phyloP scores from a whole-genome alignment of 768 basidiomycete genomes.

The Suillus subluteus region DNA sequence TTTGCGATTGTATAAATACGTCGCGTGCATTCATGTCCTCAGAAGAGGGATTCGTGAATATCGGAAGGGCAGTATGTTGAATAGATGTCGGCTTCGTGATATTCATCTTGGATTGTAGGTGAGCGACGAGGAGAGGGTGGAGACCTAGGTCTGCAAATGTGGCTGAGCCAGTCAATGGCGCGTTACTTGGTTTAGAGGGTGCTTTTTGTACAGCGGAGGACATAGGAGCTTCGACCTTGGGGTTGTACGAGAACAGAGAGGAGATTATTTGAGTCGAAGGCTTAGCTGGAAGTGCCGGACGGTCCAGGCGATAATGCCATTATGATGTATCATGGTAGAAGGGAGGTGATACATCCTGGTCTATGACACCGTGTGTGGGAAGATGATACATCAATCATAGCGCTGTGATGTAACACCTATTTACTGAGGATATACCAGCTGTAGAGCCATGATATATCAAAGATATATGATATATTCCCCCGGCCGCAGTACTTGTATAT shows the following conservation, averaged over 20 bases:
- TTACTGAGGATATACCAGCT: too few relatives aligned
- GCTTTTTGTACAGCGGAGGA: slow-evolving; percentile 27
- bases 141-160: slow-evolving; percentile 85
- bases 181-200: slow-evolving; percentile 71
- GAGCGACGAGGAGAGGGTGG: slow-evolving; percentile 75
- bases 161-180: slow-evolving; percentile 73
- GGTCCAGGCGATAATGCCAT: slow-evolving; percentile 7
- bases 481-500: too few relatives aligned
- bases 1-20: slow-evolving; percentile 94
- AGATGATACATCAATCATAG: too few relatives aligned
- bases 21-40: slow-evolving; percentile 56
- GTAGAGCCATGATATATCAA: too few relatives aligned
- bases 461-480: too few relatives aligned
- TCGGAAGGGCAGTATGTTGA: slow-evolving; percentile 70
- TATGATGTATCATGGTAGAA: too few relatives aligned
- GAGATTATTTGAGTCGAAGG: slow-evolving; percentile 73
- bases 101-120: slow-evolving; percentile 78
- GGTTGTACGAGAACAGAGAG: slow-evolving; percentile 86
- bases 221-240: slow-evolving; percentile 56
- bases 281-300: slow-evolving; percentile 29
- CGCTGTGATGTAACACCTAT: too few relatives aligned
- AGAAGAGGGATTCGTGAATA: slow-evolving; percentile 55
- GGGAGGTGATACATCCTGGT: too few relatives aligned
- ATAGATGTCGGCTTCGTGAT: slow-evolving; percentile 89
- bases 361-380: too few relatives aligned